Evolutionary conservation across 179 eudicot species (phyloP).

Genomic region (Beta corolliflora): DNA sequence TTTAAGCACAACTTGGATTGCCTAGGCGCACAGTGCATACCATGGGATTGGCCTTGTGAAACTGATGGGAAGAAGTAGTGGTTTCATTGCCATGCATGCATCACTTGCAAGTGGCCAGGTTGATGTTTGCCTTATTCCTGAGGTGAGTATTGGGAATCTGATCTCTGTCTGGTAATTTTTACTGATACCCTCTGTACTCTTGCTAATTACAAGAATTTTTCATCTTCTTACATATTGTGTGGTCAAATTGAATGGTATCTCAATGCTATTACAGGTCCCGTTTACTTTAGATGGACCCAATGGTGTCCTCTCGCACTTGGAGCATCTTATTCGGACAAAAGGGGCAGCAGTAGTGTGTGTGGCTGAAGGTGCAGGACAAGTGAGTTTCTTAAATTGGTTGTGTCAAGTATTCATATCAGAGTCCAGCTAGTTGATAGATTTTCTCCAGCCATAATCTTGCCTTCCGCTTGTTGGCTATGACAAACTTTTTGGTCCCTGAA

Average conservation of each 20-base stretch:
- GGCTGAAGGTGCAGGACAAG: slow-evolving; percentile 56
- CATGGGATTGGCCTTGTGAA: slow-evolving; percentile 54
- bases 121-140: slow-evolving; percentile 51
- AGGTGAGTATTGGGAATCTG: slow-evolving; percentile 28
- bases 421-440: not conserved
- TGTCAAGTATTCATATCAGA: not conserved
- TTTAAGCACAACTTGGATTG: slow-evolving; percentile 1
- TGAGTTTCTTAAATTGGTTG: slow-evolving; percentile 25
- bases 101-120: slow-evolving; percentile 57
- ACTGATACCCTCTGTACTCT: not conserved
- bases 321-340: slow-evolving; percentile 47
- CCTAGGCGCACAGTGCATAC: slow-evolving; percentile 51
- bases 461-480: not conserved
- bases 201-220: not conserved
- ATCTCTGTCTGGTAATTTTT: not conserved
- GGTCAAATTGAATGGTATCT: slow-evolving; percentile 12
- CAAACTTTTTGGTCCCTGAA: no score
- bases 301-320: slow-evolving; percentile 47
- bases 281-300: slow-evolving; percentile 43
- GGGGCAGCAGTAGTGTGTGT: slow-evolving; percentile 53
- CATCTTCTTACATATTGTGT: not conserved
- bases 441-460: not conserved
- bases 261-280: slow-evolving; percentile 31
- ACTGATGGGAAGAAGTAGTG: slow-evolving; percentile 58
- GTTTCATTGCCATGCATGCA: slow-evolving; percentile 56